A percentile compares a stretch with the other conserved stretches of the same genome.
phyloP scores from a whole-genome alignment of 192 early-diverging fungal genomes.

The Chytriomyces sp. region DNA sequence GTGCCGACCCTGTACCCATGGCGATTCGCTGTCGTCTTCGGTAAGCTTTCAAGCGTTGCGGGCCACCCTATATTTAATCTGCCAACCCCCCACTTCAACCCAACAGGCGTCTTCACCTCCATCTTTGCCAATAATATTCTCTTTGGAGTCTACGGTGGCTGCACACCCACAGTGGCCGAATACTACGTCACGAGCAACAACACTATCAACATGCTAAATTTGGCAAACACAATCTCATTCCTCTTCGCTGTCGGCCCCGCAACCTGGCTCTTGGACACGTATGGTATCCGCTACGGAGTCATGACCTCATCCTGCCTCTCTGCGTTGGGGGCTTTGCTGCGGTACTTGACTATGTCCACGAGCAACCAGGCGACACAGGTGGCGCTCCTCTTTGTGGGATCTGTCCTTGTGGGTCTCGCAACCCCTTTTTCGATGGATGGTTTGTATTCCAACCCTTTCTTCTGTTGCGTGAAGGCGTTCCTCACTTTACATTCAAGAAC shows the following conservation, averaged over 20 bases:
- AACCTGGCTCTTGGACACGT: conserved; percentile 28
- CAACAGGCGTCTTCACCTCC: conserved; percentile 2
- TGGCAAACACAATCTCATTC: background rate
- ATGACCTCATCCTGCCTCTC: background rate
- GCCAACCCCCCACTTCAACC: too few relatives aligned
- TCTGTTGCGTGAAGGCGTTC: too few relatives aligned
- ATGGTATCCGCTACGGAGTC: background rate
- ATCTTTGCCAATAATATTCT: background rate
- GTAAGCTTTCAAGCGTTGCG: too few relatives aligned
- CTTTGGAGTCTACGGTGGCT: conserved; percentile 4
- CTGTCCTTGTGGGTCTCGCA: too few relatives aligned
- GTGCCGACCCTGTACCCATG: too few relatives aligned
- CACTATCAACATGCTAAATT: background rate
- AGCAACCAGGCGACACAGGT: too few relatives aligned
- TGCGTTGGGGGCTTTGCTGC: background rate
- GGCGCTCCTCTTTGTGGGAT: too few relatives aligned
- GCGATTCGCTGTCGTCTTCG: too few relatives aligned
- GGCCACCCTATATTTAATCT: too few relatives aligned
- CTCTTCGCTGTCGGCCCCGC: background rate
- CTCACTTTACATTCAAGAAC: too few relatives aligned
- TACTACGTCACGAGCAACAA: background rate
- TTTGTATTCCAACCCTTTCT: too few relatives aligned
- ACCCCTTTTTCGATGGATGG: too few relatives aligned
- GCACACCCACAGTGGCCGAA: conserved; percentile 4
- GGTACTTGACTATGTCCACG: background rate